Base-by-base conservation (phyloP, 331 rosid genomes). In the Arachis monticola region DNA sequence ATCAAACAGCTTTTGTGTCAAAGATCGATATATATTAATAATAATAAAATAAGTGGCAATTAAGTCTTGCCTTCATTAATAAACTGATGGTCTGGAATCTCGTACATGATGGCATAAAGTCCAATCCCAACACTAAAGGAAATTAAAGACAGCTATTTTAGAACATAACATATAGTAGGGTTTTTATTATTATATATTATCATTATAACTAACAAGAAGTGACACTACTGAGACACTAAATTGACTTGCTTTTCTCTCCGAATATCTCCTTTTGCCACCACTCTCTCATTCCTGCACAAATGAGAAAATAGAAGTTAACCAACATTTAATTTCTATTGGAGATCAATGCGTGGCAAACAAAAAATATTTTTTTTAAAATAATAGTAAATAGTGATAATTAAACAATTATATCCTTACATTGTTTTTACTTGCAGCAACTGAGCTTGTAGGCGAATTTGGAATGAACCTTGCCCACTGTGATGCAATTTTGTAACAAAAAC, bases 381-480 rank as follows among this genome's bases (percentile, higher is more conserved):
- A 22, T 22, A 22, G 27, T 22, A 22, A 35, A 35, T 35, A 35
- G 40, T 35, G 3, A 80, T 30, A 6, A 8, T 53, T 12, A 56
- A 32, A 12, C 42, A 5, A 12, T 27, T 63, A 22, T 62, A 70
- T 46, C 77, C 90, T 80, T 72, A 87, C 88, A 70, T 84, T 77
- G 52, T 79, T 83, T 59, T 73, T 86, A 62, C 72, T 86, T 41
- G 86, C 93, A 17, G 92, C 70, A 74, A 73, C 81, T 56, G 97
- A 77, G 60, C 85, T 83, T 58, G 87, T 75, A 78, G 89, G 77
- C 0, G 97, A 86, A 76, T 82, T 79, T 69, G 99, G 96, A 79
- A 90, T 83, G 89, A 87, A 92, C 92, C 96, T 87, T 22, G 99
- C 93, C 99, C 99, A 94, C 99, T 94, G 84, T 78, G 35, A 67